phyloP scores from a whole-genome alignment of 331 rosid species.

The Phaseolus coccineus region DNA sequence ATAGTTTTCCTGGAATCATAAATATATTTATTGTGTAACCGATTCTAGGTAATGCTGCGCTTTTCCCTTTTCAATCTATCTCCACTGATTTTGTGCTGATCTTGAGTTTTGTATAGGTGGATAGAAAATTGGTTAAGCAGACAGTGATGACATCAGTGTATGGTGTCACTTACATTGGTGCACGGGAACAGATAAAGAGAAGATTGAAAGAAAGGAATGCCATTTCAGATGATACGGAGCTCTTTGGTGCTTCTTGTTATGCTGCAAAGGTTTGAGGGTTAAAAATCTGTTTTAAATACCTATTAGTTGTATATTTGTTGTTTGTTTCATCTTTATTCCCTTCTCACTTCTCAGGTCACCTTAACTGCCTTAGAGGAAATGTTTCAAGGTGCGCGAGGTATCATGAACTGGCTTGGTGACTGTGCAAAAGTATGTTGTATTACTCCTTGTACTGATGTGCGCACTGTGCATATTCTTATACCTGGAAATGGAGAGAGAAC shows the following conservation, averaged over 20 bases:
- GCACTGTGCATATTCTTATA: slow-evolving; percentile 7
- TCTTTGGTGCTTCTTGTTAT: slow-evolving; percentile 84
- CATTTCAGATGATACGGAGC: slow-evolving; percentile 65
- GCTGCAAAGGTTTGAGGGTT: slow-evolving; percentile 79
- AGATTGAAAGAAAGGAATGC: slow-evolving; percentile 81
- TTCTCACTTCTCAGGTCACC: slow-evolving; percentile 73
- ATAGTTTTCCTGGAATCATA: slow-evolving; percentile 20
- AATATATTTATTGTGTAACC: slow-evolving; percentile 3
- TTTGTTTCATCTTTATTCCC: slow-evolving; percentile 40
- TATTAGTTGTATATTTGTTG: slow-evolving; percentile 2
- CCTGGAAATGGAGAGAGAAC: slow-evolving; percentile 23
- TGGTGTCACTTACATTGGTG: slow-evolving; percentile 96
- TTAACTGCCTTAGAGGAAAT: slow-evolving; percentile 91
- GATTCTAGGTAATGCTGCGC: not conserved
- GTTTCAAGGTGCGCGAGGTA: slow-evolving; percentile 94
- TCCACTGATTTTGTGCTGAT: slow-evolving; percentile 50
- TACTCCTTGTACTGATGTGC: slow-evolving; percentile 24
- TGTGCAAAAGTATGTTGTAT: slow-evolving; percentile 84
- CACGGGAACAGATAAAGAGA: slow-evolving; percentile 92
- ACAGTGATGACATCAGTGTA: slow-evolving; percentile 99
- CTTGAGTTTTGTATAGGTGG: slow-evolving; percentile 65
- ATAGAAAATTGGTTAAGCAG: slow-evolving; percentile 98
- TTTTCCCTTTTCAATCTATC: slow-evolving; percentile 20
- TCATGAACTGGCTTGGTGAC: slow-evolving; percentile 96
- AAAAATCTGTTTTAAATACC: slow-evolving; percentile 35